phyloP scores from a whole-genome alignment of 2,329 filamentous ascomycete genomes.

The Pezicula carpinea region DNA sequence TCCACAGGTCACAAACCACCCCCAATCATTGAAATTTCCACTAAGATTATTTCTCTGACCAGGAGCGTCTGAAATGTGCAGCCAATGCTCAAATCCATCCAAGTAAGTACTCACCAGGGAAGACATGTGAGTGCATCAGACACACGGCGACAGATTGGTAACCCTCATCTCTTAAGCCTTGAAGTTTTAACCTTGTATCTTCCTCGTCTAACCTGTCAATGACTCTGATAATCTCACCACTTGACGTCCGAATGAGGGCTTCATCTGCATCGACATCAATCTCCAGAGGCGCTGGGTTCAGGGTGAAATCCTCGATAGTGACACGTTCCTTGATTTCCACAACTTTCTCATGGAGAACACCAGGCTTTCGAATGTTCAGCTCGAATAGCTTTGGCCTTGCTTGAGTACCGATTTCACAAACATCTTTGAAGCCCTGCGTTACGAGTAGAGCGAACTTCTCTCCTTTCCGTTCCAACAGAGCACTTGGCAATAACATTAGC shows the following conservation, averaged over 20 bases:
- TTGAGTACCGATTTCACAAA: constrained; percentile 70
- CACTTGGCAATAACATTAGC: constrained; percentile 24
- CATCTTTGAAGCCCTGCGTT: constrained; percentile 68
- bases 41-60: no score
- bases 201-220: constrained; percentile 48
- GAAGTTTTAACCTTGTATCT: constrained; percentile 33
- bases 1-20: no score
- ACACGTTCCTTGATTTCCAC: constrained; percentile 68
- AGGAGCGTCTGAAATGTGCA: no score
- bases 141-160: constrained; percentile 60
- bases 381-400: constrained; percentile 69
- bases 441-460: constrained; percentile 66
- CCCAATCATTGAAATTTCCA: no score
- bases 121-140: constrained; percentile 61
- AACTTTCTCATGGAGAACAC: constrained; percentile 62
- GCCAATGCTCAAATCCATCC: no score
- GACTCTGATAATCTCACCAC: constrained; percentile 60
- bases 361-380: constrained; percentile 60
- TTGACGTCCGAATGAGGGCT: constrained; percentile 54
- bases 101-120: no score
- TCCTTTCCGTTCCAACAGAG: constrained; percentile 68
- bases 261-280: constrained; percentile 39
- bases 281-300: constrained; percentile 59
- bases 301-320: constrained; percentile 64
- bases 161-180: constrained; percentile 52